Evolutionary conservation across 352 stramenopile genomes (phyloP).

Genomic region (Thalassiosira sp.): DNA sequence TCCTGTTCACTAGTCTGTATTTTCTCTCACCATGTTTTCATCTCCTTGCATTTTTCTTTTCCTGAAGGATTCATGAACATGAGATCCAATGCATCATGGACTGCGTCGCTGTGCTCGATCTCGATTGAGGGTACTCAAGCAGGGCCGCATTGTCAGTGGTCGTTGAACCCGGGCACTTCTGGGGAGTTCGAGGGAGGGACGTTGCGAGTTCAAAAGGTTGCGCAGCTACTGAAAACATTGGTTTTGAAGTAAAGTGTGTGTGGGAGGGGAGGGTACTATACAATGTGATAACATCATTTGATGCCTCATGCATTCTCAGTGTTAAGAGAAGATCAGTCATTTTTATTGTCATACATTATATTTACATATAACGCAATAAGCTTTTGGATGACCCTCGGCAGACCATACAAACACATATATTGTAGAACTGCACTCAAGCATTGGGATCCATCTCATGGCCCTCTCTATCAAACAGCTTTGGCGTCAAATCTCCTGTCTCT

Average conservation of each 20-base stretch:
- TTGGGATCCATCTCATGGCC: slow-evolving; percentile 77
- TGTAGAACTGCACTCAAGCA: too few species aligned
- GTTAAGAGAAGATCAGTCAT: too few species aligned
- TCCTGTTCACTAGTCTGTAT: too few species aligned
- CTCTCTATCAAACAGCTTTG: slow-evolving; percentile 68
- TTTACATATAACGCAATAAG: too few species aligned
- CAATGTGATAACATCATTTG: too few species aligned
- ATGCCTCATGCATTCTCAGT: too few species aligned
- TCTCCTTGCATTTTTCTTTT: too few species aligned
- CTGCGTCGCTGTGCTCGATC: background rate
- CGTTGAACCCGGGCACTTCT: background rate
- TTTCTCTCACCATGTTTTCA: too few species aligned
- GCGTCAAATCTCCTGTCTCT: slow-evolving; percentile 46
- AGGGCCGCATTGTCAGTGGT: slow-evolving; percentile 15
- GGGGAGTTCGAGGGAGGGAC: background rate
- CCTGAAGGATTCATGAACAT: slow-evolving; percentile 34
- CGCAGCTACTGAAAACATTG: slow-evolving; percentile 20
- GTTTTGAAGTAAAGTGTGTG: slow-evolving; percentile 12
- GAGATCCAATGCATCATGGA: slow-evolving; percentile 11
- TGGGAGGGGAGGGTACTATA: background rate
- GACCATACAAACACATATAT: too few species aligned
- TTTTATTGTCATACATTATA: too few species aligned
- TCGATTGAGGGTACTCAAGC: background rate
- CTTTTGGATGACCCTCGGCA: too few species aligned
- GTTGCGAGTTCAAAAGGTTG: slow-evolving; percentile 3